Percentiles rank a stretch among this genome's conserved stretches.
These are phyloP conservation scores for Corylus avellana DNA, from an alignment of 306 rosid genomes.

Conservation along the genomic window DNA sequence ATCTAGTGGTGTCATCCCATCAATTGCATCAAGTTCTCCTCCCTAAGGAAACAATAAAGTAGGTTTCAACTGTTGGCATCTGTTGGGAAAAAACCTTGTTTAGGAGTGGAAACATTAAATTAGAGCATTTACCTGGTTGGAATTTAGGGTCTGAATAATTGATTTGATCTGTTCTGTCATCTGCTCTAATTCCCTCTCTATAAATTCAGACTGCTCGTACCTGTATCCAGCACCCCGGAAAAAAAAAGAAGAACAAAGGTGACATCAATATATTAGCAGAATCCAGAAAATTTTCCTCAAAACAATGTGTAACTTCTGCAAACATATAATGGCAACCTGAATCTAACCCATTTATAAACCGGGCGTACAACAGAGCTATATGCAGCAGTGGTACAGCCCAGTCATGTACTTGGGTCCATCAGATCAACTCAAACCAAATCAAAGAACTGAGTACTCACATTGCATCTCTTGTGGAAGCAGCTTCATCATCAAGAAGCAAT, in stretches of 20 bases:
- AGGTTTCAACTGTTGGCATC: conserved; percentile 15
- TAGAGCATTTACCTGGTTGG: conserved; percentile 69
- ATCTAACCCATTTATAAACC: neutral
- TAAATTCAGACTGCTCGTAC: conserved; percentile 90
- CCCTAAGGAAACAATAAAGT: conserved; percentile 52
- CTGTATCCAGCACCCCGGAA: conserved; percentile 32
- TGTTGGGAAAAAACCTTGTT: neutral
- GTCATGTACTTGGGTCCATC: conserved; percentile 1
- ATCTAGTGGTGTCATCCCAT: conserved; percentile 82
- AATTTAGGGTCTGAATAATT: conserved; percentile 79
- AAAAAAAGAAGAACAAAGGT: neutral
- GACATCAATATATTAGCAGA: neutral
- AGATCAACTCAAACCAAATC: conserved; percentile 4
- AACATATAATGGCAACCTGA: neutral
- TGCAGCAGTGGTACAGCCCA: neutral
- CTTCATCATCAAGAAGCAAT: conserved; percentile 86
- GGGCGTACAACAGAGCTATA: neutral
- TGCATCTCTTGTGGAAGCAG: conserved; percentile 95
- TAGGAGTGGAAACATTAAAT: conserved; percentile 10
- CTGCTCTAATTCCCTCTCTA: conserved; percentile 93
- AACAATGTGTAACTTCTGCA: neutral
- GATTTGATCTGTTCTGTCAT: conserved; percentile 94
- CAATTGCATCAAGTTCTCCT: conserved; percentile 75
- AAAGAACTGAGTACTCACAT: conserved; percentile 59
- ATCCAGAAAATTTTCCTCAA: neutral